These are phyloP conservation scores for Aspergillus wentii DNA, from an alignment of 495 filamentous ascomycete genomes.

Conservation along the genomic window DNA sequence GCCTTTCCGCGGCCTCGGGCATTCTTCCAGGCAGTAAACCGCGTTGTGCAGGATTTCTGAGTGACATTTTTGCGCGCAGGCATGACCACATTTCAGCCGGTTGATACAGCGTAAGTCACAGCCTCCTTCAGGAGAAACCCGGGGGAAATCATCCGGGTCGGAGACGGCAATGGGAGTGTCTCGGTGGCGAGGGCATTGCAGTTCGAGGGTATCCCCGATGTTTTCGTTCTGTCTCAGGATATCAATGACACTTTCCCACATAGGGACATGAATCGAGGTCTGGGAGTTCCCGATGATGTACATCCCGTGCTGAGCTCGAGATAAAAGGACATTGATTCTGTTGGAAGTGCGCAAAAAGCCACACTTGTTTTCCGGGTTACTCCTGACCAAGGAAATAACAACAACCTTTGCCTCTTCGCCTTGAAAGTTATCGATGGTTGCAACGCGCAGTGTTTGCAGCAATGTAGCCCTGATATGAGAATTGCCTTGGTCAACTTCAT, in stretches of 20 bases:
- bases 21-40: conserved; percentile 57
- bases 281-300: conserved; percentile 73
- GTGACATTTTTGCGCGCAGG: conserved; percentile 67
- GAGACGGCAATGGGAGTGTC: conserved; percentile 51
- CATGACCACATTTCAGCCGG: conserved; percentile 66
- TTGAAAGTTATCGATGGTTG: conserved; percentile 88
- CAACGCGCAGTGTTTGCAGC: conserved; percentile 57
- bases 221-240: conserved; percentile 47
- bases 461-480: conserved; percentile 43
- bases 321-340: conserved; percentile 74
- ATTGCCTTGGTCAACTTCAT: conserved; percentile 3
- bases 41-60: conserved; percentile 58
- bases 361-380: conserved; percentile 56
- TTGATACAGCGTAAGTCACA: conserved; percentile 56
- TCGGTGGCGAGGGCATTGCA: conserved; percentile 66
- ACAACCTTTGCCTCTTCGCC: conserved; percentile 79
- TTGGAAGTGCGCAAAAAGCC: conserved; percentile 74
- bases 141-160: conserved; percentile 57
- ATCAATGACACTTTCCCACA: conserved; percentile 65
- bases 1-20: conserved; percentile 46
- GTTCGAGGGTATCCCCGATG: conserved; percentile 49
- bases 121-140: conserved; percentile 65
- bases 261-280: conserved; percentile 50
- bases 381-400: conserved; percentile 76
- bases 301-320: conserved; percentile 74